Base-by-base conservation (phyloP, 2,329 filamentous ascomycete species). In the Cordyceps farinosa region DNA sequence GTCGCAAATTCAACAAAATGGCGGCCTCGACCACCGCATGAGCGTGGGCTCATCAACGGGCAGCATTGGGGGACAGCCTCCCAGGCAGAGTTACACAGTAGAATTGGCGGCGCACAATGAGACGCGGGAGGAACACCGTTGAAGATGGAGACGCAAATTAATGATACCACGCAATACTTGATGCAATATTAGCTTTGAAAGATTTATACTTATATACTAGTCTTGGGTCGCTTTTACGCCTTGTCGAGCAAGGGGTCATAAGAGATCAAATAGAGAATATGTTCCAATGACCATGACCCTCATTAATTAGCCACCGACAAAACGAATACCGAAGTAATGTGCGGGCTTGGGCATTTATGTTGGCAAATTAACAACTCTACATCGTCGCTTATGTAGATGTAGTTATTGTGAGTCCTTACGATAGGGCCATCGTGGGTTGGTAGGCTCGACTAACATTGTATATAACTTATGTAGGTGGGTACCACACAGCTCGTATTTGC, bases 81-180 rank as follows among this genome's bases (percentile, higher is more conserved):
- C n/a, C 74, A 75, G 57, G 78, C 77, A 67, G 70, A 70, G 1
- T 81, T 78, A 61, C 62, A 67, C 79, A 0, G 73, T 75, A 0
- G 81, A 82, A 62, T 65, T 85, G 32, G 64, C 80, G 3, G 77
- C 82, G 2, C 82, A 84, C 64, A 70, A 69, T 9, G 82, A 84
- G 73, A 79, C 78, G 1, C 69, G 65, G 0, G 81, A 82, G 66
- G 81, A 83, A 70, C 70, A 82, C 66, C 65, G 64, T 32, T 57
- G 22, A 44, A 30, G 3, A 9, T 22, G 8, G 22, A 9, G 30
- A 32, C 36, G 11, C 13, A 52, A 40, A 13, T 29, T 60, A 10
- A 42, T 22, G 50, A 61, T 55, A 54, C 40, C 50, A 55, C 9
- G 17, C 22, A 36, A 11, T 38, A n/a, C 8, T 42, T 30, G 8